These are phyloP conservation scores for Dissophora ornata DNA, from an alignment of 192 early-diverging fungal genomes.

Conservation along the genomic window DNA sequence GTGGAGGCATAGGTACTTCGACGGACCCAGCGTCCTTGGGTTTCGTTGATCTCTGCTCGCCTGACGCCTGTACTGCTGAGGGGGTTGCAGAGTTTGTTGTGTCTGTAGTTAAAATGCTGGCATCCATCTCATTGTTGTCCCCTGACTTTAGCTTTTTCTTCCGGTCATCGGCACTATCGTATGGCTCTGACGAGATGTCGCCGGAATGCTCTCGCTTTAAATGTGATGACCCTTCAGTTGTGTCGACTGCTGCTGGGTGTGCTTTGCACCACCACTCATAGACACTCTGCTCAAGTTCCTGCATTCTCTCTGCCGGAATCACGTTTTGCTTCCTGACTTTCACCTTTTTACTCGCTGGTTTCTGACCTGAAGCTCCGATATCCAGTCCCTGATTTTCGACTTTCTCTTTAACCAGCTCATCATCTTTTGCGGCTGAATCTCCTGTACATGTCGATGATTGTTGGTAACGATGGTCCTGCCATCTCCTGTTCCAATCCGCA, in stretches of 20 bases:
- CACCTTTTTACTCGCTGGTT: not conserved
- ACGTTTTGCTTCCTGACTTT: conserved; percentile 28
- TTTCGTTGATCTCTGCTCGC: no score
- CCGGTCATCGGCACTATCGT: not conserved
- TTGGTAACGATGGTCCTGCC: conserved; percentile 6
- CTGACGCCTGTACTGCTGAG: no score
- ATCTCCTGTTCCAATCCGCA: conserved; percentile 37
- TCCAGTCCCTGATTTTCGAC: not conserved
- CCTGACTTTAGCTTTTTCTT: conserved; percentile 16
- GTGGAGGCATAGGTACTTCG: conserved; percentile 29
- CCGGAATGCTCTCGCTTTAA: conserved; percentile 1
- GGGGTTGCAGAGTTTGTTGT: not conserved
- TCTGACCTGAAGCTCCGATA: conserved; percentile 2
- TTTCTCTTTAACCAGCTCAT: not conserved
- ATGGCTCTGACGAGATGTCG: not conserved
- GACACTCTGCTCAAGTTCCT: conserved; percentile 24
- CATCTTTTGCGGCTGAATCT: no score
- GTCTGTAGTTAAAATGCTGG: not conserved
- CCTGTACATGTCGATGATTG: not conserved
- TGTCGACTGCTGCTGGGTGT: not conserved
- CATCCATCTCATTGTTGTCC: not conserved
- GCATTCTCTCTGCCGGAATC: conserved; percentile 27
- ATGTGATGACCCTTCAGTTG: not conserved
- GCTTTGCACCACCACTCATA: conserved; percentile 18
- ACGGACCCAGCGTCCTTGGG: not conserved